Conservation (phyloP, 2,329 filamentous ascomycete genomes). For the Fusarium albidum region DNA sequence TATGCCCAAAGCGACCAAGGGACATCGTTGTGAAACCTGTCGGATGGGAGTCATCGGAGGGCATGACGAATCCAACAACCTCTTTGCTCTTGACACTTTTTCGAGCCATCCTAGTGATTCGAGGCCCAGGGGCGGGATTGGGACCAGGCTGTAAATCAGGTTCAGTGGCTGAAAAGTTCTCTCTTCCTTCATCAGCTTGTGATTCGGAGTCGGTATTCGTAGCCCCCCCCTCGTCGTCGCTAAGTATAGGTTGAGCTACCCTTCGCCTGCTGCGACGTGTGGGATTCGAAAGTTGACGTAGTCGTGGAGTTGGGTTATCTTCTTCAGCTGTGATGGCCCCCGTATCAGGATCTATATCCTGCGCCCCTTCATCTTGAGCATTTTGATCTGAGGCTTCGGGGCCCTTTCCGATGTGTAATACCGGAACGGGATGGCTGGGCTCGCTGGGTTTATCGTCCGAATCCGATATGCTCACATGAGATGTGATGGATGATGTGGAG, state of each 20-base stretch:
- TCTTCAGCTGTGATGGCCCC: neutral
- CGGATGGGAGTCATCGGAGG: conserved; percentile 21
- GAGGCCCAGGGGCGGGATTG: conserved; percentile 41
- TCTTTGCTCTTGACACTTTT: conserved; percentile 57
- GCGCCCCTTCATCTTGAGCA: neutral
- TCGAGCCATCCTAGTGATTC: conserved; percentile 50
- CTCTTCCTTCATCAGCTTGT: neutral
- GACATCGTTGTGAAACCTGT: conserved; percentile 28
- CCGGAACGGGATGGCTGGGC: neutral
- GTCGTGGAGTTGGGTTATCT: neutral
- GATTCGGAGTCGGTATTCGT: neutral
- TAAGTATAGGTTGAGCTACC: conserved; percentile 4
- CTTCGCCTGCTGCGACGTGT: conserved; percentile 14
- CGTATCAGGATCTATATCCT: neutral
- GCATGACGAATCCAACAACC: conserved; percentile 51
- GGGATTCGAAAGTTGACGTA: conserved; percentile 20
- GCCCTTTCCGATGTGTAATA: neutral
- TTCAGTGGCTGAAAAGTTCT: neutral
- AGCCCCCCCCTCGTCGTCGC: conserved; percentile 17
- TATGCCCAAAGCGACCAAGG: neutral
- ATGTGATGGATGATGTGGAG: neutral
- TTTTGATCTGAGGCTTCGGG: neutral
- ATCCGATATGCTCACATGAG: neutral
- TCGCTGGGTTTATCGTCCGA: neutral
- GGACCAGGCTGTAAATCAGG: conserved; percentile 5